A percentile compares a stretch with the other conserved stretches of the same genome.
Conservation (phyloP, 805 yeast genomes). For the Nakazawaea laoshanensis region DNA sequence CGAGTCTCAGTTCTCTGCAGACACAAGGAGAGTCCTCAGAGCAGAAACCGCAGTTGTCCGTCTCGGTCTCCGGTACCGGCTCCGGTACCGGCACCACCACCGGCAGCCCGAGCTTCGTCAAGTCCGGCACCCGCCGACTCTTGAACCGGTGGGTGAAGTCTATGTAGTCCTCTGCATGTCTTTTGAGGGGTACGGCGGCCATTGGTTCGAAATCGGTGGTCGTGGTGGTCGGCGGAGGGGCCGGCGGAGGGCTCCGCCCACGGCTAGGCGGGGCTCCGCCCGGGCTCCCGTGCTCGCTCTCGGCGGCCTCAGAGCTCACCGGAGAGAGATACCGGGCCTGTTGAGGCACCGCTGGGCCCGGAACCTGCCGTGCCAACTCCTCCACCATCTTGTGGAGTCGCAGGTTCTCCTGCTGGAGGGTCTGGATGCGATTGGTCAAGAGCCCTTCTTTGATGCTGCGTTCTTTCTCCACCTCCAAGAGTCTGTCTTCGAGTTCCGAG, state of each 20-base stretch:
- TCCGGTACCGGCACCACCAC: no score
- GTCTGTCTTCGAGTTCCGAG: conserved; percentile 64
- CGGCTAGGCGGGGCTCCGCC: no score
- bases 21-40: conserved; percentile 89
- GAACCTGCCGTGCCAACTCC: conserved; percentile 23
- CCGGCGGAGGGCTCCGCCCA: no score
- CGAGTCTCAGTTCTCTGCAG: conserved; percentile 64
- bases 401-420: conserved; percentile 36
- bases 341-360: no score
- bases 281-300: no score
- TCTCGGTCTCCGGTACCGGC: conserved; percentile 1
- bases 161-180: conserved; percentile 29
- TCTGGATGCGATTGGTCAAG: conserved; percentile 41
- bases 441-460: conserved; percentile 52
- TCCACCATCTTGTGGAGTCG: conserved; percentile 31
- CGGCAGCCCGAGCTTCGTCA: no score
- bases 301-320: no score
- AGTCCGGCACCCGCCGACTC: conserved; percentile 26
- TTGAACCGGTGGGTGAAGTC: conserved; percentile 47
- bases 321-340: no score
- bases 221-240: no score
- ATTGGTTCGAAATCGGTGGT: conserved; percentile 48
- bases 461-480: conserved; percentile 60
- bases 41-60: conserved; percentile 87
- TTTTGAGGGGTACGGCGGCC: conserved; percentile 57